A percentile compares a stretch with the other conserved stretches of the same genome.
Evolutionary conservation across 139 green algal species (phyloP).

Genomic region (Coccomyxa sp.): DNA sequence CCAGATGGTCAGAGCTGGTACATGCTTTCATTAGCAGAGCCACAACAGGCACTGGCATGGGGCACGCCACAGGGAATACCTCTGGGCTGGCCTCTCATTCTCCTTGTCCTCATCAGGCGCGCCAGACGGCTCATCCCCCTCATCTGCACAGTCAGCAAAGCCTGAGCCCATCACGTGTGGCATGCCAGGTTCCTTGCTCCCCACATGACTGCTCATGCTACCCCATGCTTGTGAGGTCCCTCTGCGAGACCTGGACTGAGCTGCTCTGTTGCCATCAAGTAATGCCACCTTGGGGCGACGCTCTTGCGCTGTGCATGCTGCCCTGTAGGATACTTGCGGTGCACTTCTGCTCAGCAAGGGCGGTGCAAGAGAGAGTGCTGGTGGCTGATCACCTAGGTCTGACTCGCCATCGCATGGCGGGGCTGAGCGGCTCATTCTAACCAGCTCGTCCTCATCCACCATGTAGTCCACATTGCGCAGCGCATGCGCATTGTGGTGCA

Average conservation of each 20-base stretch:
- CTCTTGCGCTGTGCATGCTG: not conserved
- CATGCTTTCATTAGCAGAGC: not conserved
- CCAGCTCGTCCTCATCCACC: slow-evolving; percentile 12
- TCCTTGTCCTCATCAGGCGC: slow-evolving; percentile 18
- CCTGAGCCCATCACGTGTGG: not conserved
- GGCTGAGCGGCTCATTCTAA: slow-evolving; percentile 7
- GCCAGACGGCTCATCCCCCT: not conserved
- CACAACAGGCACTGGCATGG: not conserved
- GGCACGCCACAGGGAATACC: not conserved
- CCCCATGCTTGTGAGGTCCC: not conserved
- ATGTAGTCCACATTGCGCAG: slow-evolving; percentile 25
- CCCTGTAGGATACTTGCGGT: not conserved
- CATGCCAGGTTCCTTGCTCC: not conserved
- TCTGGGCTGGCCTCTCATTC: slow-evolving; percentile 4
- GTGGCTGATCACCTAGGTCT: not conserved
- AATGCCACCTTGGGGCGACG: too few relatives aligned
- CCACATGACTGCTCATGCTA: not conserved
- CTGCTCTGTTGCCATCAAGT: too few relatives aligned
- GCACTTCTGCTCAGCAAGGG: not conserved
- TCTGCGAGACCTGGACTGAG: too few relatives aligned
- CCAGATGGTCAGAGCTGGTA: not conserved
- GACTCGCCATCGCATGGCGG: not conserved
- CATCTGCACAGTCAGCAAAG: not conserved
- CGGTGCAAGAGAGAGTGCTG: not conserved
- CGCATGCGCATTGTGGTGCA: slow-evolving; percentile 26